A percentile compares a stretch with the other conserved stretches of the same genome.
phyloP scores from a whole-genome alignment of 2,329 filamentous ascomycete species.

The Raffaelea deltoideospora region DNA sequence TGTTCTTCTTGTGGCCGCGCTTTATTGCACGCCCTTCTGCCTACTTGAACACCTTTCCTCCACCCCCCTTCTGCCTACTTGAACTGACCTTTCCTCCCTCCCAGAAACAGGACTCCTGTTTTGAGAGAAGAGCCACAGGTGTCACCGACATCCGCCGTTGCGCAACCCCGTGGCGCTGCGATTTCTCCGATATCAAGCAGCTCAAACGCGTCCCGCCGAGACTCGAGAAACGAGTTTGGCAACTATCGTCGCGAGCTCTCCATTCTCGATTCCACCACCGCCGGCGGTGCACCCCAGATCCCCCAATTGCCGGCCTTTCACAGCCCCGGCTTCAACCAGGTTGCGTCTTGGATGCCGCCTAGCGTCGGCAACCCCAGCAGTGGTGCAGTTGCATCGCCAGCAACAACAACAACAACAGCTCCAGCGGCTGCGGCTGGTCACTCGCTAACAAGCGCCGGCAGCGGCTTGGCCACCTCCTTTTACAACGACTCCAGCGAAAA shows the following conservation, averaged over 20 bases:
- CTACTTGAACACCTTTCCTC: too few species aligned
- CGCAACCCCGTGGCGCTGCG: conserved; percentile 21
- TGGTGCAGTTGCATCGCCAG: too few species aligned
- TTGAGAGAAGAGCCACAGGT: conserved; percentile 25
- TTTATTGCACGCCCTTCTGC: background rate
- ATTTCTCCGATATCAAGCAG: conserved; percentile 27
- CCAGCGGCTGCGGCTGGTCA: conserved; percentile 11
- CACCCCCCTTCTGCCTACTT: too few species aligned
- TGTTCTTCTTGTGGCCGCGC: background rate
- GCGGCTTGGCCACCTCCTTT: conserved; percentile 41
- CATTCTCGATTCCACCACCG: conserved; percentile 34
- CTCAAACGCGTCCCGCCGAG: conserved; percentile 34
- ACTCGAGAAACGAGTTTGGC: conserved; percentile 45
- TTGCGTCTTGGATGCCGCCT: conserved; percentile 39
- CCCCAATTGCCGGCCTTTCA: conserved; percentile 34
- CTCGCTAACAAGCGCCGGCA: conserved; percentile 19
- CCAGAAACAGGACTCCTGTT: conserved; percentile 5
- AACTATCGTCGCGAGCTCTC: conserved; percentile 60
- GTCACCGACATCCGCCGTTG: conserved; percentile 31
- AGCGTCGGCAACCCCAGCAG: background rate
- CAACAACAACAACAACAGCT: conserved; percentile 13
- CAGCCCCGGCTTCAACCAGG: conserved; percentile 33
- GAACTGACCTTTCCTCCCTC: too few species aligned
- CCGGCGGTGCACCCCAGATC: conserved; percentile 38
- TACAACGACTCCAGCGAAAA: conserved; percentile 65